These are phyloP conservation scores for Hypsizygus marmoreus DNA, from an alignment of 768 basidiomycete species.

Conservation along the genomic window DNA sequence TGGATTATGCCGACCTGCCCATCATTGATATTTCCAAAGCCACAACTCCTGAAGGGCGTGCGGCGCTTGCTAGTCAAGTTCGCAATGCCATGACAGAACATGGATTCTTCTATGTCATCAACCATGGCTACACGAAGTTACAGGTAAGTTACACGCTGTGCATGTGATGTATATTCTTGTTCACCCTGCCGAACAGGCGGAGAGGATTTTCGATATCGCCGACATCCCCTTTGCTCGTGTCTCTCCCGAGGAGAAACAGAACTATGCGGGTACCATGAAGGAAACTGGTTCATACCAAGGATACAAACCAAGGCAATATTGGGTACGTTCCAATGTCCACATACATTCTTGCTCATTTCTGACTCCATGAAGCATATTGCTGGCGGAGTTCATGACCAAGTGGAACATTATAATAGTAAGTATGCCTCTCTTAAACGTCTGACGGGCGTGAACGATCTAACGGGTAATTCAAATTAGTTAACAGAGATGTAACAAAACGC, in stretches of 20 bases:
- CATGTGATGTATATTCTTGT: not conserved
- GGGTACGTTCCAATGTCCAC: constrained; percentile 34
- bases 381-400: constrained; percentile 60
- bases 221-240: constrained; percentile 44
- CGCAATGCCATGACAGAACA: constrained; percentile 45
- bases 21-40: constrained; percentile 52
- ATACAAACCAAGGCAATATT: constrained; percentile 53
- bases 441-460: not conserved
- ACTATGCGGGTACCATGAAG: constrained; percentile 39
- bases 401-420: constrained; percentile 66
- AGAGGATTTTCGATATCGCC: constrained; percentile 50
- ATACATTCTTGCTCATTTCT: constrained; percentile 49
- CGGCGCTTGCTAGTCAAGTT: constrained; percentile 38
- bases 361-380: constrained; percentile 58
- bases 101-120: constrained; percentile 52
- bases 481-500: constrained; percentile 32
- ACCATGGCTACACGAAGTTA: constrained; percentile 42
- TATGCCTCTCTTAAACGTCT: not conserved
- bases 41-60: constrained; percentile 36
- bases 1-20: constrained; percentile 49
- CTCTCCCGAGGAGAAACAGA: constrained; percentile 41
- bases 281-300: constrained; percentile 51
- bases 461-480: constrained; percentile 28
- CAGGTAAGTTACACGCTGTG: constrained; percentile 29
- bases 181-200: constrained; percentile 27